Evolutionary conservation across 352 stramenopile species (phyloP).

Genomic region (Phytophthora hybrid): DNA sequence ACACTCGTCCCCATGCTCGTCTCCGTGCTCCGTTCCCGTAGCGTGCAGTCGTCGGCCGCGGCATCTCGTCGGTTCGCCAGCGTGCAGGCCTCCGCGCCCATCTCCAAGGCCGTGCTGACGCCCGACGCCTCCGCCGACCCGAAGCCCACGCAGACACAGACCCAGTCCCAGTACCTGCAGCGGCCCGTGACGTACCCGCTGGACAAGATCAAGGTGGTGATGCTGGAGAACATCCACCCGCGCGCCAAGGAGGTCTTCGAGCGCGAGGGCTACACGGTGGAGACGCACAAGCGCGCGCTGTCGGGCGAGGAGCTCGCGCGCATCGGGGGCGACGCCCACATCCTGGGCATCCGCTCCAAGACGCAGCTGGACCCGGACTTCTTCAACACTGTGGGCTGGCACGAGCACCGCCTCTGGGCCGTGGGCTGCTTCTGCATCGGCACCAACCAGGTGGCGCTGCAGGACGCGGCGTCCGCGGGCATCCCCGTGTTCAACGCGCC

Average conservation of each 20-base stretch:
- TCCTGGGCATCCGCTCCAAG: conserved; percentile 86
- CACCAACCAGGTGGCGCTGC: conserved; percentile 83
- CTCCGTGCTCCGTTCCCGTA: conserved; percentile 40
- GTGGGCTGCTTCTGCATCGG: conserved; percentile 88
- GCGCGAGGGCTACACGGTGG: conserved; percentile 78
- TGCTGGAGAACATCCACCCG: conserved; percentile 88
- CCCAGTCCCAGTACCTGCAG: conserved; percentile 53
- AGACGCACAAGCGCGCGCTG: conserved; percentile 81
- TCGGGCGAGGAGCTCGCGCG: conserved; percentile 79
- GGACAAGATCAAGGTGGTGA: conserved; percentile 85
- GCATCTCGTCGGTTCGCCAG: conserved; percentile 41
- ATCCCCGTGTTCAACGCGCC: conserved; percentile 89
- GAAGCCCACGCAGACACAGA: conserved; percentile 25
- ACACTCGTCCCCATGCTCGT: conserved; percentile 46
- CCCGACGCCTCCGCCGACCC: conserved; percentile 20
- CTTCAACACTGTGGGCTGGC: conserved; percentile 81
- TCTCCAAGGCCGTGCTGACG: conserved; percentile 23
- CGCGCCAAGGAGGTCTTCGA: conserved; percentile 80
- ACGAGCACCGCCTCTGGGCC: conserved; percentile 81
- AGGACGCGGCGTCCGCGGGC: conserved; percentile 60
- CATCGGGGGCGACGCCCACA: conserved; percentile 77
- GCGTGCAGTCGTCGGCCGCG: conserved; percentile 18
- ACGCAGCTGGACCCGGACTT: conserved; percentile 82
- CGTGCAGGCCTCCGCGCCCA: conserved; percentile 43
- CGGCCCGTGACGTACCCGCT: conserved; percentile 80